Conservation (phyloP, 2,329 filamentous ascomycete genomes). For the Aspergillus ustus region DNA sequence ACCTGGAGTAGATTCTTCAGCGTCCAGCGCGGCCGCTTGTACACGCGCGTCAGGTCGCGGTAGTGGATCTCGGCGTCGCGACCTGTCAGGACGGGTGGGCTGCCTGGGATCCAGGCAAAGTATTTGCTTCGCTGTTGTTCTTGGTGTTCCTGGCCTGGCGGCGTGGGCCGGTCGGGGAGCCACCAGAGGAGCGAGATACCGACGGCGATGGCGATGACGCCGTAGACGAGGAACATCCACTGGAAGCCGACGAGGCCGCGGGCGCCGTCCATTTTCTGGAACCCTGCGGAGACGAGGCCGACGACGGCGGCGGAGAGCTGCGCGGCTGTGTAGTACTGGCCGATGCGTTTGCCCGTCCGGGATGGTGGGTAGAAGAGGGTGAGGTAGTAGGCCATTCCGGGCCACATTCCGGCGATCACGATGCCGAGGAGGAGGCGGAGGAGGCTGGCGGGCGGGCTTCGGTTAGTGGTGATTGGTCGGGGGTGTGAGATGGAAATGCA, state of each 20-base stretch:
- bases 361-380: constrained; percentile 91
- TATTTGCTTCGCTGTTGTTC: constrained; percentile 21
- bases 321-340: constrained; percentile 85
- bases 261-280: constrained; percentile 85
- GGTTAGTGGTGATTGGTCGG: neutral
- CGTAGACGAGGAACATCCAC: constrained; percentile 86
- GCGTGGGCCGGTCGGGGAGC: constrained; percentile 80
- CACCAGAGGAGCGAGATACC: constrained; percentile 82
- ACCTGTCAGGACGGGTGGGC: constrained; percentile 72
- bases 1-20: constrained; percentile 71
- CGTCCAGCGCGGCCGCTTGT: constrained; percentile 75
- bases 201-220: constrained; percentile 72
- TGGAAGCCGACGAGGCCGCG: constrained; percentile 71
- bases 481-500: neutral
- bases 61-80: constrained; percentile 83
- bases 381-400: constrained; percentile 90
- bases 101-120: constrained; percentile 69
- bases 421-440: constrained; percentile 82
- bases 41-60: constrained; percentile 78
- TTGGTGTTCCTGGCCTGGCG: constrained; percentile 56
- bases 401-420: constrained; percentile 93
- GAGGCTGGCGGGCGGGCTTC: constrained; percentile 51
- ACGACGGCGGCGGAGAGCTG: constrained; percentile 90
- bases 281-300: constrained; percentile 85
- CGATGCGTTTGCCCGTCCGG: constrained; percentile 83